Base-by-base conservation (phyloP, 2,329 filamentous ascomycete species). In the Trichophyton simii region DNA sequence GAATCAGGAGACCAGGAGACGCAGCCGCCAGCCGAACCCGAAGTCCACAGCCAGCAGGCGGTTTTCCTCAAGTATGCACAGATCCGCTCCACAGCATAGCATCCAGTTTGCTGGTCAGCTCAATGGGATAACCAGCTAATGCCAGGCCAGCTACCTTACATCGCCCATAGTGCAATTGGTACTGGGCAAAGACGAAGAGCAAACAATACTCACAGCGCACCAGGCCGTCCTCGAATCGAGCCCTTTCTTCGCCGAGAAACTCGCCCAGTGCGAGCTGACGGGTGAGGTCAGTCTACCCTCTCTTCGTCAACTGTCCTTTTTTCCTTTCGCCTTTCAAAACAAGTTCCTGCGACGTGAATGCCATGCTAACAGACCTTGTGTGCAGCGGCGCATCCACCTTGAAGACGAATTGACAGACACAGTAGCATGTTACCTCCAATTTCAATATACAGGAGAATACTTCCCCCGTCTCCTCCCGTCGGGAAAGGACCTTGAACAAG, bases 391-490 rank as follows among this genome's bases (percentile, higher is more conserved):
- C 62, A 85, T 96, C 63, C 77, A 86, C 62, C 85, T 95, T 25
- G 70, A 79, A 1, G 76, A 81, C 65, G 87, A 89, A 67, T 82
- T 89, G 67, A 74, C 88, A 54, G 86, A 89, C 65, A 86, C 88
- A 22, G 85, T 89, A 61, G 86, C 87, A 63, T 89, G 85, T 72
- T 89, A 91, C 67, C 82, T 94, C 67, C 87, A 94, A 72, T 95
- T 84, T 72, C 83, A 92, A 59, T 95, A 95, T 76, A 91, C 88
- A 0, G 83, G 83, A 71, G 88, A 95, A 76, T 94, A 96, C 80
- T 95, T 92, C 76, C 89, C 90, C 9, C 76, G 77, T 81, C 81
- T 67, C 31, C 83, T 85, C 13, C 41, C 41, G 68, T 71, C 86
- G 60, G 81, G 86, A 68, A 85, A 84, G 50, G 76, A 80, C 31